phyloP scores from a whole-genome alignment of 495 filamentous ascomycete genomes.

The Annulohypoxylon moriforme region DNA sequence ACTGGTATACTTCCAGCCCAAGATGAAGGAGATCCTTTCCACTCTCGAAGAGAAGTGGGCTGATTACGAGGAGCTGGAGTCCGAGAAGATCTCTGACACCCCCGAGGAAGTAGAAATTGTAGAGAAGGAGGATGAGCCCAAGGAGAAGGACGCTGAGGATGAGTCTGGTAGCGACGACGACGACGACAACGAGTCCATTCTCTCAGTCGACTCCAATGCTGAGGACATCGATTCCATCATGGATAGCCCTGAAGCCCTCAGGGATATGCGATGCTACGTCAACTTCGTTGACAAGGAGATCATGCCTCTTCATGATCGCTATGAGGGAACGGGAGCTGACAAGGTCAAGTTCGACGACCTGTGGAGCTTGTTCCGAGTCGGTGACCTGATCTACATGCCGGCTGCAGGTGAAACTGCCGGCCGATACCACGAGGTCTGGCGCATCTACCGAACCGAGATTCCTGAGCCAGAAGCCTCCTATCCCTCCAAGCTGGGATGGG shows the following conservation, averaged over 20 bases:
- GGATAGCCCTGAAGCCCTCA: constrained; percentile 49
- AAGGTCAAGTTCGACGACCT: constrained; percentile 52
- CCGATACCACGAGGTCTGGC: constrained; percentile 48
- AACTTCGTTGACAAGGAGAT: constrained; percentile 52
- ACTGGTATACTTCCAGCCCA: constrained; percentile 53
- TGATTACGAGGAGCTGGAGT: constrained; percentile 46
- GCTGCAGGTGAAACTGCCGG: constrained; percentile 38
- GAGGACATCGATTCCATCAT: constrained; percentile 46
- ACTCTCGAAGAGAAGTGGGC: constrained; percentile 54
- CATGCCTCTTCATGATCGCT: constrained; percentile 47
- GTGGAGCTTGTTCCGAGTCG: constrained; percentile 53
- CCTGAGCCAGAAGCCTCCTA: constrained; percentile 36
- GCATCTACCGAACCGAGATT: constrained; percentile 46
- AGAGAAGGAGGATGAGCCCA: constrained; percentile 28
- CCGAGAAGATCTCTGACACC: constrained; percentile 23
- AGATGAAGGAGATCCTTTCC: constrained; percentile 50
- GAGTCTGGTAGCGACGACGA: constrained; percentile 29
- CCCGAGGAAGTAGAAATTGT: constrained; percentile 41
- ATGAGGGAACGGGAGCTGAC: constrained; percentile 33
- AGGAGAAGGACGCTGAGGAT: constrained; percentile 27
- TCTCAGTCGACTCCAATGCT: constrained; percentile 44
- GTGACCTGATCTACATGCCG: constrained; percentile 50
- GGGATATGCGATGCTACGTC: constrained; percentile 51
- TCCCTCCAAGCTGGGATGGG: constrained; percentile 37
- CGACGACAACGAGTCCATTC: constrained; percentile 42